A percentile compares a stretch with the other conserved stretches of the same genome.
Conservation (phyloP, 2,329 filamentous ascomycete species). For the Leptographium procerum region DNA sequence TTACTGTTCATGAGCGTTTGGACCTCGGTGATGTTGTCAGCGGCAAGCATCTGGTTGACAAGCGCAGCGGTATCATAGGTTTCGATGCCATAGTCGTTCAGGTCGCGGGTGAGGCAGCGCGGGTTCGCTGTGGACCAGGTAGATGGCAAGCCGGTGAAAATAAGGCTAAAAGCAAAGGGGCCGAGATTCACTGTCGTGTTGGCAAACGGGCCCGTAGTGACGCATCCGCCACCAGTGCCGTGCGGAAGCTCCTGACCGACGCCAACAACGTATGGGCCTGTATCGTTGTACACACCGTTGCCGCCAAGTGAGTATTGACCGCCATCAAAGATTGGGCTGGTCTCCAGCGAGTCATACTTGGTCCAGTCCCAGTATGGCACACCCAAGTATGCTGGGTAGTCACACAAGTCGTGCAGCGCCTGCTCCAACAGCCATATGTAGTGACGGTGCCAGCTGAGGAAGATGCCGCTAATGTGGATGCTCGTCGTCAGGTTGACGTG, state of each 20-base stretch:
- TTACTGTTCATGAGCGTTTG: constrained; percentile 23
- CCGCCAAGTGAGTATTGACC: not conserved
- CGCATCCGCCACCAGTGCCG: not conserved
- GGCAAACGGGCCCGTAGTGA: not conserved
- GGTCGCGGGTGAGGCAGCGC: constrained; percentile 30
- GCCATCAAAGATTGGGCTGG: not conserved
- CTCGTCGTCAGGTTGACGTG: not conserved
- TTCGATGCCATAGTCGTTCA: constrained; percentile 16
- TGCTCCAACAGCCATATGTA: not conserved
- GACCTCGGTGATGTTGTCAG: constrained; percentile 20
- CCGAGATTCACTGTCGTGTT: not conserved
- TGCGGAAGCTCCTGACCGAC: not conserved
- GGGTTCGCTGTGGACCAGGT: constrained; percentile 9
- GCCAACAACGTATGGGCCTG: not conserved
- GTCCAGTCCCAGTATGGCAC: not conserved
- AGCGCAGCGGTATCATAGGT: constrained; percentile 19
- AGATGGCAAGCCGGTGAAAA: not conserved
- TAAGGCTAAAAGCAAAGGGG: not conserved
- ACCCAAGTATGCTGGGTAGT: not conserved
- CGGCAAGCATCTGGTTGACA: constrained; percentile 15
- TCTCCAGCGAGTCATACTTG: not conserved
- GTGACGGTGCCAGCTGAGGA: not conserved
- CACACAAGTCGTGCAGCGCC: not conserved
- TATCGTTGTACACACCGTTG: not conserved
- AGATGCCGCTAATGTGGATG: not conserved